phyloP scores from a whole-genome alignment of 176 grass and related monocot species.

The Secale cereale region DNA sequence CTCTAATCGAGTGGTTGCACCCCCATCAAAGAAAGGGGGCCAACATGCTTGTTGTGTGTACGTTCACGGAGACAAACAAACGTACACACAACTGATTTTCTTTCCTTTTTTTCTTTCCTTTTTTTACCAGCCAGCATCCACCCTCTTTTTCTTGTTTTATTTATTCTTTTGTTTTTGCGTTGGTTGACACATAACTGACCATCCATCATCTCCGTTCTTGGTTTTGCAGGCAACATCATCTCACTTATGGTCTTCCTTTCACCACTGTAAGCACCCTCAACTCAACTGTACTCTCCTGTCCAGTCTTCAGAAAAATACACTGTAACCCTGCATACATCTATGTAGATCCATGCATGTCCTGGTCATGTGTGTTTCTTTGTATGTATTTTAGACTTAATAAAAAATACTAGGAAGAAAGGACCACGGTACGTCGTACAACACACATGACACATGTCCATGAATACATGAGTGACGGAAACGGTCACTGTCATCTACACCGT shows the following conservation, averaged over 20 bases:
- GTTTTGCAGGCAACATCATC: conserved; percentile 40
- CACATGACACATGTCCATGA: neutral
- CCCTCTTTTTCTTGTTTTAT: neutral
- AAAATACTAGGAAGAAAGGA: neutral
- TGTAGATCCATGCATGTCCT: neutral
- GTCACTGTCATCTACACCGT: conserved; percentile 24
- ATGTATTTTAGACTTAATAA: neutral
- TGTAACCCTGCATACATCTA: neutral
- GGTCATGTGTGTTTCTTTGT: neutral
- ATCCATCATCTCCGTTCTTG: neutral
- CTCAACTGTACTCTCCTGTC: neutral
- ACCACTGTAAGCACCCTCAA: neutral
- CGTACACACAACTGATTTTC: conserved; percentile 13
- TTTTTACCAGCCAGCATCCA: neutral
- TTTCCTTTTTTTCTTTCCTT: neutral
- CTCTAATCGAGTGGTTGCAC: conserved; percentile 23
- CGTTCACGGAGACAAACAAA: neutral
- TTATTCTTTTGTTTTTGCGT: too few relatives aligned
- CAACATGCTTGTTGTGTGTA: conserved; percentile 31
- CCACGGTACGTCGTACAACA: neutral
- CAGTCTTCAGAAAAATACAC: neutral
- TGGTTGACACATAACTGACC: neutral
- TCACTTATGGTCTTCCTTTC: neutral
- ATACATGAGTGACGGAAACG: neutral
- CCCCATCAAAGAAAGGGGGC: neutral